Base-by-base conservation (phyloP, 352 stramenopile species). In the Phytophthora pistaciae region DNA sequence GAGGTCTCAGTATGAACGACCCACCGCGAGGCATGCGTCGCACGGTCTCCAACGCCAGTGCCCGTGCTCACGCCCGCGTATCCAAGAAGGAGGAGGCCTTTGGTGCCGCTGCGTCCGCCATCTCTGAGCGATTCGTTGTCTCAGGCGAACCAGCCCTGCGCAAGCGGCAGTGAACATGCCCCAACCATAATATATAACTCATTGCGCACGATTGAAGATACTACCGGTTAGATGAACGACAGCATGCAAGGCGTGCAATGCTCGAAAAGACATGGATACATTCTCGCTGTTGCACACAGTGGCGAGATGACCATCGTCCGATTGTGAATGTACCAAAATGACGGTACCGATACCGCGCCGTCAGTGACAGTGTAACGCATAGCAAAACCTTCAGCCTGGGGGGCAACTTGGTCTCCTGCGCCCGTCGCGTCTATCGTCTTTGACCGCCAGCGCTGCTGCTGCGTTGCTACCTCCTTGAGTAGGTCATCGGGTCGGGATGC, bases 21-120 rank as follows among this genome's bases (percentile, higher is more conserved):
- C 83, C 85, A 55, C 75, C 78, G 29, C 66, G 71, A 62, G 75
- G 72, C 1, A 78, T 87, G 56, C 77, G 86, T 8, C 84, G 85
- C n/a, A 79, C 82, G 8, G 72, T 78, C 21, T 93, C 85, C 29
- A 93, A 90, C 36, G 80, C 84, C 42, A 84, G 83, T 25, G 69
- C 78, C 27, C 85, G 88, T 16, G 78, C 85, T 6, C 85, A 93
- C 53, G 81, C 89, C 9, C 90, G 83, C 57, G 87, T 96, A 10
- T 93, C 83, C 29, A 94, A 93, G 76, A 94, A 94, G 65, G 88
- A 96, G 27, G 85, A 93, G 49, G 91, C 91, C 71, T 94, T 96
- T 59, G 88, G 88, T 21, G 88, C 88, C 1, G 88, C 88, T 8
- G 88, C 87, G 0, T 93, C 88, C 0, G 87, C 84, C 48, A 90